phyloP scores from a whole-genome alignment of 192 early-diverging fungal species.

The Lobulomyces angularis region DNA sequence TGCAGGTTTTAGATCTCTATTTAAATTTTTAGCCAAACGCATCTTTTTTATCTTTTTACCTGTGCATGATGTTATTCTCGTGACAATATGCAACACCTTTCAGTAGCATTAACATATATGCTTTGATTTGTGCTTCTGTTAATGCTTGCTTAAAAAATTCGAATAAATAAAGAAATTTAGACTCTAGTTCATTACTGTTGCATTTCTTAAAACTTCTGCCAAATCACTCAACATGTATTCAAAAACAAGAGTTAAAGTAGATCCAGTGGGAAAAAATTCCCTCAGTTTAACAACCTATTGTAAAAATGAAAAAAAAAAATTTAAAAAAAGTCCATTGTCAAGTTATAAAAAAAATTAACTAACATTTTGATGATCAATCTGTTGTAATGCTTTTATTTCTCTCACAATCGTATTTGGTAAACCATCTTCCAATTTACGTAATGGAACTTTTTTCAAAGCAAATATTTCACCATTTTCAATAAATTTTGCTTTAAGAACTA shows the following conservation, averaged over 20 bases:
- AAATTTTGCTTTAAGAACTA: constrained; percentile 36
- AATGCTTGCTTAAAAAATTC: constrained; percentile 21
- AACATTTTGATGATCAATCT: constrained; percentile 39
- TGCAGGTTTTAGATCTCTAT: constrained; percentile 28
- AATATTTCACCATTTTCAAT: constrained; percentile 35
- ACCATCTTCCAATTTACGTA: constrained; percentile 33
- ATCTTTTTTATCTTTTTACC: constrained; percentile 28
- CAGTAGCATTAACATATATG: constrained; percentile 45
- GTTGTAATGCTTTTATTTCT: constrained; percentile 46
- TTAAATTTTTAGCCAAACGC: neutral
- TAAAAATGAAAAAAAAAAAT: constrained; percentile 1
- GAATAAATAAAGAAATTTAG: too few species aligned
- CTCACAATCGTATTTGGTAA: constrained; percentile 41
- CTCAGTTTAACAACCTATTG: constrained; percentile 31
- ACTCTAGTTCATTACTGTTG: too few species aligned
- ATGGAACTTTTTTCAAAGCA: constrained; percentile 41
- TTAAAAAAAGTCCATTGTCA: constrained; percentile 3
- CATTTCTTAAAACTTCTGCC: constrained; percentile 13
- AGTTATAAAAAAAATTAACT: constrained; percentile 2
- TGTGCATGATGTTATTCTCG: constrained; percentile 45
- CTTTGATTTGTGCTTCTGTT: constrained; percentile 40
- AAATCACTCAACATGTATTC: constrained; percentile 42
- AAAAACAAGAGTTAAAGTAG: constrained; percentile 36
- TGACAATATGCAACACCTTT: constrained; percentile 48
- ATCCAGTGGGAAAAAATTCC: constrained; percentile 32